Evolutionary conservation across 2,329 filamentous ascomycete genomes (phyloP), one percentile per base, ranked within the genome.

Genomic region (Hypoxylon sp.): DNA sequence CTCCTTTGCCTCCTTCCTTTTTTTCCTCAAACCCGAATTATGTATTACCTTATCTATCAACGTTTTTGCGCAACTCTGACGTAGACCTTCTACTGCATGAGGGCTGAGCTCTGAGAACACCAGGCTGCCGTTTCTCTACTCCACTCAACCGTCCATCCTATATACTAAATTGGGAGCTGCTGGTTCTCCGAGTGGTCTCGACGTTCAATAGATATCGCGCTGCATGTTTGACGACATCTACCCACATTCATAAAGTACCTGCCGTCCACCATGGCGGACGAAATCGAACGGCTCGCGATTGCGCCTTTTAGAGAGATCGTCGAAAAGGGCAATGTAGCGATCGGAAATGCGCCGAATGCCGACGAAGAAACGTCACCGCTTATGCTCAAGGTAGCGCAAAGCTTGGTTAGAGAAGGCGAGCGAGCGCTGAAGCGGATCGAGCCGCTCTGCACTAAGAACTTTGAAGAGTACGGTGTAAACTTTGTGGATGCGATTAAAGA

Each of bases 401-500:
- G 77, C 53, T 77, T 87, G 29, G 76, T 83, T 53, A 84, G 82
- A 64, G 84, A 85, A 70, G 85, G 84, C 47, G 83, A 86, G 63
- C 81, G 83, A 59, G 82, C 83, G 1, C 72, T 87, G 57, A 84
- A 84, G 74, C 82, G 78, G 59, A 82, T 88, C 46, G 84, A 87
- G 71, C 85, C 85, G 37, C 75, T 86, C 11, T 87, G 85, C 74
- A 80, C 78, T 66, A 84, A 83, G 59, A 80, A 84, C 51, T 75
- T 83, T 47, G 81, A 84, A 5, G 83, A 86, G 39, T 87, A 85
- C 59, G 84, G 84, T 4, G 70, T 76, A 24, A 82, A 80, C 66
- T 88, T 89, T 70, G 75, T 86, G 19, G 78, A 84, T 67, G 83
- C 84, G 5, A 79, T 89, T 26, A 86, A 85, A 69, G 86, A 87